These are phyloP conservation scores for Lodderomyces theae DNA, from an alignment of 1,139 yeast genomes.

Conservation along the genomic window DNA sequence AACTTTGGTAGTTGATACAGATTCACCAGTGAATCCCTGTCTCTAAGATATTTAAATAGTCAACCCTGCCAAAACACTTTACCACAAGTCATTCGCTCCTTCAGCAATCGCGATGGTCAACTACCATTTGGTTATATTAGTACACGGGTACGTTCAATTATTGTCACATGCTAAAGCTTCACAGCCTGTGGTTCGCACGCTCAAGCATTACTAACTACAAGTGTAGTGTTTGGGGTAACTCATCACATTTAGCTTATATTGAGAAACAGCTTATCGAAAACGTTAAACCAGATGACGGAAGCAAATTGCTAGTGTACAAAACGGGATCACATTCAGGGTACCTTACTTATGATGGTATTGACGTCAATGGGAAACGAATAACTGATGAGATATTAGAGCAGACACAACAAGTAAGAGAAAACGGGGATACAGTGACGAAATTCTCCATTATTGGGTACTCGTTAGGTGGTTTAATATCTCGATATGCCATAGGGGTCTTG, in stretches of 20 bases:
- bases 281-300: slow-evolving; percentile 12
- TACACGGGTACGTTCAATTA: slow-evolving; percentile 58
- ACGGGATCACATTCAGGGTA: slow-evolving; percentile 65
- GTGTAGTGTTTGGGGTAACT: slow-evolving; percentile 73
- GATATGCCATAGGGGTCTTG: slow-evolving; percentile 75
- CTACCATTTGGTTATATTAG: slow-evolving; percentile 64
- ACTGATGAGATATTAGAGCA: slow-evolving; percentile 61
- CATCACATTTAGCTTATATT: slow-evolving; percentile 63
- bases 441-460: slow-evolving; percentile 79
- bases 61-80: no score
- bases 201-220: slow-evolving; percentile 14
- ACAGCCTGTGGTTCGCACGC: no score
- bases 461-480: slow-evolving; percentile 73
- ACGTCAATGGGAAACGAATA: slow-evolving; percentile 76
- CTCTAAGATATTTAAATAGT: neutral
- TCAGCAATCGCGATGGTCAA: slow-evolving; percentile 11
- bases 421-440: slow-evolving; percentile 38
- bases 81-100: neutral
- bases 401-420: slow-evolving; percentile 25
- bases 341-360: slow-evolving; percentile 82
- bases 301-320: slow-evolving; percentile 48
- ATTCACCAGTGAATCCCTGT: no score
- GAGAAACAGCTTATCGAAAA: slow-evolving; percentile 35
- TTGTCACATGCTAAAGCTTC: slow-evolving; percentile 2
- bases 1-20: no score